These are phyloP conservation scores for Lactuca sativa DNA, from an alignment of 129 eudicot genomes.

Conservation along the genomic window DNA sequence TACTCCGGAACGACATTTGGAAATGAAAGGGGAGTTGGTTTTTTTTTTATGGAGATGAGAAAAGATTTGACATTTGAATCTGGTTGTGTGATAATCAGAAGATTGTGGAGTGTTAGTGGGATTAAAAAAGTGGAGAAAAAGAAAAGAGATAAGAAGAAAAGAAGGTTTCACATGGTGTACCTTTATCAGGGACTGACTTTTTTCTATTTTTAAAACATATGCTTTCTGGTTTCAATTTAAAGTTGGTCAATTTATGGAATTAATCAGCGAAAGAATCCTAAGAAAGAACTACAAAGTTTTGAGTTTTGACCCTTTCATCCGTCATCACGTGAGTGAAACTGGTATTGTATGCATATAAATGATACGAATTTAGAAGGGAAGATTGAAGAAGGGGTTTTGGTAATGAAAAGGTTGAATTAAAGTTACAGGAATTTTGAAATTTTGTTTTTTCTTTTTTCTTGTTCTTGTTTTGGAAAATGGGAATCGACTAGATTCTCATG, in stretches of 20 bases:
- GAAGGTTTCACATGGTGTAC: conserved; percentile 54
- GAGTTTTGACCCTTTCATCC: conserved; percentile 9
- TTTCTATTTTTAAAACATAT: conserved; percentile 25
- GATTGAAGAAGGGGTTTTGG: not conserved
- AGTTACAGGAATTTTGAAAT: conserved; percentile 13
- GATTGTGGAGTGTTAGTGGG: conserved; percentile 17
- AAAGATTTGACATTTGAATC: conserved; percentile 33
- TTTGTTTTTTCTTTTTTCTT: not conserved
- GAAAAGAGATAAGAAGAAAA: conserved; percentile 42
- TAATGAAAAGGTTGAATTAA: conserved; percentile 19
- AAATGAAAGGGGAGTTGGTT: not conserved
- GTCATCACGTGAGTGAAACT: not conserved
- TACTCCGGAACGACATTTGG: conserved; percentile 55
- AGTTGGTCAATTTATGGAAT: conserved; percentile 29
- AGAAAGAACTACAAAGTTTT: conserved; percentile 15
- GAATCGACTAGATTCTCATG: conserved; percentile 16
- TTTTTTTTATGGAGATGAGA: conserved; percentile 16
- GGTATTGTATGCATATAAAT: not conserved
- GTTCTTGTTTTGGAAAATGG: conserved; percentile 2
- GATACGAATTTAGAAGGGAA: not conserved
- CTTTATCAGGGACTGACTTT: conserved; percentile 32
- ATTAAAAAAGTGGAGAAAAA: conserved; percentile 34
- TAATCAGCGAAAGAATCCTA: conserved; percentile 32
- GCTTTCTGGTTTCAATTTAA: conserved; percentile 31
- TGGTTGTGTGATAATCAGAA: conserved; percentile 37